Conservation (phyloP, 2,329 filamentous ascomycete species). For the Chrysoporthe puriensis region DNA sequence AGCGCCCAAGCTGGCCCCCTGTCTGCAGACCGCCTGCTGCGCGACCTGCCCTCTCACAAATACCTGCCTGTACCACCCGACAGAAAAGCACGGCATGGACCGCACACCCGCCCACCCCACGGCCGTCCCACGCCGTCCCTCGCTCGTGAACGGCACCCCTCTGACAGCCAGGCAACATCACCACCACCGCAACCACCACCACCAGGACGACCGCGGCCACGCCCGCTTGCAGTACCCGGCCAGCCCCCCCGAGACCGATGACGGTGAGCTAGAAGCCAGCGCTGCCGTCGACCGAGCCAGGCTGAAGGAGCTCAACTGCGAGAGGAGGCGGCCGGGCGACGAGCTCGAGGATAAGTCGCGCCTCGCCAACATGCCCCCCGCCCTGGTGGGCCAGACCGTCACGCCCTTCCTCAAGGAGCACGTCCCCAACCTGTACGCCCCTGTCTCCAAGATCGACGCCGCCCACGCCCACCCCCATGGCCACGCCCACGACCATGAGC, state of each 20-base stretch:
- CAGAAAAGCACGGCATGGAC: conserved; percentile 23
- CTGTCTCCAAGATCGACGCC: conserved; percentile 59
- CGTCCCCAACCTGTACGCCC: conserved; percentile 87
- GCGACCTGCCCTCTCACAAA: conserved; percentile 19
- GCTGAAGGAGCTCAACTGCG: conserved; percentile 49
- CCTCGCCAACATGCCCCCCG: conserved; percentile 62
- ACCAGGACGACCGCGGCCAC: not conserved
- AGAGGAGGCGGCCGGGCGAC: conserved; percentile 54
- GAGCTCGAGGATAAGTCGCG: conserved; percentile 53
- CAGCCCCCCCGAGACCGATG: conserved; percentile 34
- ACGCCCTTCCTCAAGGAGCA: conserved; percentile 89
- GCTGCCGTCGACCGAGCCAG: conserved; percentile 17
- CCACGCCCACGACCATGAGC: conserved; percentile 45
- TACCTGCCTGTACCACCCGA: not conserved
- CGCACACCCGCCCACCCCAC: conserved; percentile 19
- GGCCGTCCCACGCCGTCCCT: conserved; percentile 23
- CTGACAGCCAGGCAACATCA: conserved; percentile 15
- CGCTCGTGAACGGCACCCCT: conserved; percentile 21
- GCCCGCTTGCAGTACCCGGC: conserved; percentile 22
- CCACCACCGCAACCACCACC: not conserved
- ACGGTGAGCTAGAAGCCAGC: conserved; percentile 26
- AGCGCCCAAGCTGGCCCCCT: conserved; percentile 10
- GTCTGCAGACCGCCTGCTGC: conserved; percentile 13
- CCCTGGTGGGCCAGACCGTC: conserved; percentile 76
- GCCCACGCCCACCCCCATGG: conserved; percentile 47